phyloP scores from a whole-genome alignment of 352 stramenopile species.

The Thalassiosira sp. region DNA sequence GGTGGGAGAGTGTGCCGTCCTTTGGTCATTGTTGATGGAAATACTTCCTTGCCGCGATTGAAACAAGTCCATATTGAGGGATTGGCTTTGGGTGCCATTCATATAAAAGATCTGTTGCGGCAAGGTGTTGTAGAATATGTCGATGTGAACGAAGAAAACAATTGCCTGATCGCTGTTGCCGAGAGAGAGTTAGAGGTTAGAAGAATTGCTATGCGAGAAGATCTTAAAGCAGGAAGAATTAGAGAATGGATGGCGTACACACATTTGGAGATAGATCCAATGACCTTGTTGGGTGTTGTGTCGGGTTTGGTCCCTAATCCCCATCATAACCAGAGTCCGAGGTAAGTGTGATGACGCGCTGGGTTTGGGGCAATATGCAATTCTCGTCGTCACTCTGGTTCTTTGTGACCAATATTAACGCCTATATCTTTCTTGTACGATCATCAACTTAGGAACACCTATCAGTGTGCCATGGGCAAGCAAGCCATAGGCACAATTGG shows the following conservation, averaged over 20 bases:
- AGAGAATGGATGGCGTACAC: conserved; percentile 84
- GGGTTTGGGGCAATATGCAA: background rate
- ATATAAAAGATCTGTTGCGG: conserved; percentile 83
- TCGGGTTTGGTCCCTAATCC: conserved; percentile 98
- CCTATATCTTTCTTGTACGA: conserved; percentile 7
- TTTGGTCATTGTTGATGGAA: conserved; percentile 90
- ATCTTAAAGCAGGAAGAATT: conserved; percentile 34
- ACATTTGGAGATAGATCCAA: conserved; percentile 99
- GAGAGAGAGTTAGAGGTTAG: conserved; percentile 84
- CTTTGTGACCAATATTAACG: background rate
- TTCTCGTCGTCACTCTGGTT: background rate
- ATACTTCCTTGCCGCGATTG: conserved; percentile 88
- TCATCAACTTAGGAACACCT: conserved; percentile 98
- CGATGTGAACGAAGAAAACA: conserved; percentile 99
- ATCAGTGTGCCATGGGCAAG: conserved; percentile 99
- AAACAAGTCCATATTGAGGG: conserved; percentile 93
- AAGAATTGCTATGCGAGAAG: conserved; percentile 45
- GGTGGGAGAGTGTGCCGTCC: conserved; percentile 97
- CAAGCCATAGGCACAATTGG: conserved; percentile 98
- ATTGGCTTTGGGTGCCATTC: conserved; percentile 67
- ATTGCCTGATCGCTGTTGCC: conserved; percentile 96
- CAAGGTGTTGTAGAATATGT: conserved; percentile 99
- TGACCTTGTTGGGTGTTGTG: conserved; percentile 98
- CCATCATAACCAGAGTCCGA: conserved; percentile 90
- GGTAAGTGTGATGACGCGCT: conserved; percentile 12